Percentiles rank a stretch among this genome's conserved stretches.
phyloP scores from a whole-genome alignment of 768 basidiomycete genomes.

The Suillus fuscotomentosus region DNA sequence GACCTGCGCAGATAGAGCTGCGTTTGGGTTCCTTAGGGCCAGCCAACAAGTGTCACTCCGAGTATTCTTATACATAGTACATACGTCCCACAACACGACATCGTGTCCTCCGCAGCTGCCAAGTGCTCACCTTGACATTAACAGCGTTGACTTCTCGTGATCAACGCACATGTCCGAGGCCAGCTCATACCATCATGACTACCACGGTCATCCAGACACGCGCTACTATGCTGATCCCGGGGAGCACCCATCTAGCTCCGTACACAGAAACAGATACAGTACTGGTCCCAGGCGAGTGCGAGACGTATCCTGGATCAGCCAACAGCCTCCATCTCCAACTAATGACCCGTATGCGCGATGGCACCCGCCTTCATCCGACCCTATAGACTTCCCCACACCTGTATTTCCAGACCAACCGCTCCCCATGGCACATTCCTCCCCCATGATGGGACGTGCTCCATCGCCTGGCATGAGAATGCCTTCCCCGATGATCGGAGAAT shows the following conservation, averaged over 20 bases:
- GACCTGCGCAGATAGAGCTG: background rate
- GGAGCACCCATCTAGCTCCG: background rate
- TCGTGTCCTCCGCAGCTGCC: background rate
- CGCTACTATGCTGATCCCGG: background rate
- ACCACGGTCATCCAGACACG: background rate
- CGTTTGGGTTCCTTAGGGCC: background rate
- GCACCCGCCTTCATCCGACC: slow-evolving; percentile 11
- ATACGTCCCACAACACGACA: background rate
- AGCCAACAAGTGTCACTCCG: background rate
- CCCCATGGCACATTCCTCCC: slow-evolving; percentile 1
- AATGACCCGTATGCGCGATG: background rate
- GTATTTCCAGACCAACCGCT: background rate
- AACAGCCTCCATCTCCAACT: background rate
- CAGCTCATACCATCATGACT: slow-evolving; percentile 2
- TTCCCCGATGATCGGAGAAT: slow-evolving; percentile 27
- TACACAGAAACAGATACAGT: slow-evolving; percentile 1
- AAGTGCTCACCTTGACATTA: background rate
- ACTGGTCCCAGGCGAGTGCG: background rate
- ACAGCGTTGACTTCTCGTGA: background rate
- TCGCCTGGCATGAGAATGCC: slow-evolving; percentile 18
- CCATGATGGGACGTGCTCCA: slow-evolving; percentile 28
- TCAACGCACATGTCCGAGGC: slow-evolving; percentile 1
- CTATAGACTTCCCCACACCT: slow-evolving; percentile 14
- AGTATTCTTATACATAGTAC: background rate
- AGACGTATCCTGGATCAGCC: background rate